Evolutionary conservation across 257 asterid genomes (phyloP), one percentile per base, ranked within the genome.

Genomic region (Solanum tarapatanum): DNA sequence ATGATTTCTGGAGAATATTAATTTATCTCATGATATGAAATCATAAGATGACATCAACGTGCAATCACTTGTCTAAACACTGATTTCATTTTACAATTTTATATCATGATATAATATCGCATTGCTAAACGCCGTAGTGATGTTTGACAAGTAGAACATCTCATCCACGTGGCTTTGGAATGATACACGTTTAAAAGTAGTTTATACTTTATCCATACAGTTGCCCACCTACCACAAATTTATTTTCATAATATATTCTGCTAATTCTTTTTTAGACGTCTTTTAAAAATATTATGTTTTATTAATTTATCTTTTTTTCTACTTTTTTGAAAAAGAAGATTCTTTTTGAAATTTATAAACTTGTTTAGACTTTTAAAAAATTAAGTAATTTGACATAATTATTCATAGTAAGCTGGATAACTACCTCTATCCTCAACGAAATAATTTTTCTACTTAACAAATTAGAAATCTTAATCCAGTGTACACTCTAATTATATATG

Each of bases 81-180:
- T 45, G 16, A 12, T 45, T 45, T 45, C 2, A 45, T 45, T 0
- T 45, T 4, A 45, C 0, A 45, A 45, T 45, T 45, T 45, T 45
- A 45, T 45, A 45, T 45, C 55, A 2, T 48, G 1, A 14, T 48
- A 51, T 51, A 11, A 55, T 55, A 17, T 17, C 10, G 4, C 64
- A 55, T 2, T 0, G 2, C 3, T 3, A 51, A 17, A 17, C 0
- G 1, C 0, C 0, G 0, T 51, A 17, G 9, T 6, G 64, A 55
- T 17, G 10, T 55, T 55, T 55, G 64, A 55, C 64, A 55, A 55
- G 64, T 7, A 19, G n/a, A 58, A 1, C 24, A 58, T 7, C 66
- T 58, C 3, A 7, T 58, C 5, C 66, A 55, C 24, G 66, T 58
- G 66, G 24, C 66, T 2, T 58, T 58, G 66, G 66, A 58, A 58